Evolutionary conservation across 257 asterid species (phyloP), one percentile per base, ranked within the genome.

Genomic region (Paraleonurus japonicus): DNA sequence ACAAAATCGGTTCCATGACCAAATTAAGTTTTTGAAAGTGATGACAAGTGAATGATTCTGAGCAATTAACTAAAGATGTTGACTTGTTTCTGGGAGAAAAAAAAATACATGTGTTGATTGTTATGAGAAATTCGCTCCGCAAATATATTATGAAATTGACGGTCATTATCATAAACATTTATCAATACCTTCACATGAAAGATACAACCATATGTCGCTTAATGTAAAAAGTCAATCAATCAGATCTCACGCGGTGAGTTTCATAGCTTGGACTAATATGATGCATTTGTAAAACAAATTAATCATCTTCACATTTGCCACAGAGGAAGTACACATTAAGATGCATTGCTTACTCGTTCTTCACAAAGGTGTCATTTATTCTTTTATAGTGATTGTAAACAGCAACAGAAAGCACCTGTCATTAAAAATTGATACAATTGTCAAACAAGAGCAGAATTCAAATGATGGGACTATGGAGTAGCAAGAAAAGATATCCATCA

Each of bases 341-440:
- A 54, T 48, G 43, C 16, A 72, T 47, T 58, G 75, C 98, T 90
- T 81, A 92, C 98, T 78, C 84, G 65, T 73, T 82, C 58, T 80
- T 82, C 72, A 76, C 72, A 2, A 86, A 66, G 70, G 86, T 37
- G 59, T 90, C 83, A 50, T 84, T 78, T 74, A 92, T 83, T 79
- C 98, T 81, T 84, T 92, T 90, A 81, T 90, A 92, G 83, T 92
- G 98, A 71, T 92, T 92, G 86, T 92, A 92, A 78, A 92, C 93
- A 59, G 98, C 98, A 59, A 90, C 98, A 57, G 98, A 84, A 61
- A 92, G 92, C 76, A 90, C 98, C 98, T 92, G 90, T 22, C 61
- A 54, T 50, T 39, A 12, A 81, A 77, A 73, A 61, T 80, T 30
- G 50, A 47, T 58, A 60, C 26, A 51, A 16, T 51, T 27, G 59